These are phyloP conservation scores for Russula lepida DNA, from an alignment of 768 basidiomycete genomes.

Conservation along the genomic window DNA sequence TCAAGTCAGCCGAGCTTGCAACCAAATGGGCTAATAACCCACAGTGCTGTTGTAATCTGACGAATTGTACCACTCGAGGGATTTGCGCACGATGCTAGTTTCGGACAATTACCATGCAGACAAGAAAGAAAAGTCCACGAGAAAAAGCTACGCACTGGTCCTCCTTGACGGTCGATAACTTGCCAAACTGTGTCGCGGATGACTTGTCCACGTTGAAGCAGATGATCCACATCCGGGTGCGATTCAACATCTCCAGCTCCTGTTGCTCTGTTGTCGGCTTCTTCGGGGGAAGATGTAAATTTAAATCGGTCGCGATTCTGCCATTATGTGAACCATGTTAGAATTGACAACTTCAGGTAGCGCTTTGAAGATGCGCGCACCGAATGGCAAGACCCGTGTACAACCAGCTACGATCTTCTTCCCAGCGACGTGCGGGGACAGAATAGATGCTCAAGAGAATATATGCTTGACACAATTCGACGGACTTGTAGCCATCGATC, in stretches of 20 bases:
- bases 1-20: neutral
- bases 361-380: conserved; percentile 32
- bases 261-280: conserved; percentile 73
- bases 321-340: neutral
- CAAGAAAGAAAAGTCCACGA: conserved; percentile 22
- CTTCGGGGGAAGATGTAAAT: conserved; percentile 68
- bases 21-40: neutral
- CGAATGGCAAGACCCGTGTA: conserved; percentile 85
- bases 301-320: conserved; percentile 84
- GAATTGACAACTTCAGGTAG: neutral
- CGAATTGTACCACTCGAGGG: conserved; percentile 18
- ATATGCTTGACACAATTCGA: conserved; percentile 82
- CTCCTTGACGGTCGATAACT: conserved; percentile 67
- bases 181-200: conserved; percentile 82
- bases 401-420: conserved; percentile 85
- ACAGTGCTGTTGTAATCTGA: conserved; percentile 15
- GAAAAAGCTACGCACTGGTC: conserved; percentile 58
- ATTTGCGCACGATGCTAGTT: conserved; percentile 17
- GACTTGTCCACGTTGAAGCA: conserved; percentile 90
- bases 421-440: conserved; percentile 70
- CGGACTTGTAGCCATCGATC: conserved; percentile 66
- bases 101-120: neutral
- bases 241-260: conserved; percentile 80
- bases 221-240: conserved; percentile 83
- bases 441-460: conserved; percentile 71